Conservation (phyloP, 2,329 filamentous ascomycete genomes). For the Fusarium begoniae region DNA sequence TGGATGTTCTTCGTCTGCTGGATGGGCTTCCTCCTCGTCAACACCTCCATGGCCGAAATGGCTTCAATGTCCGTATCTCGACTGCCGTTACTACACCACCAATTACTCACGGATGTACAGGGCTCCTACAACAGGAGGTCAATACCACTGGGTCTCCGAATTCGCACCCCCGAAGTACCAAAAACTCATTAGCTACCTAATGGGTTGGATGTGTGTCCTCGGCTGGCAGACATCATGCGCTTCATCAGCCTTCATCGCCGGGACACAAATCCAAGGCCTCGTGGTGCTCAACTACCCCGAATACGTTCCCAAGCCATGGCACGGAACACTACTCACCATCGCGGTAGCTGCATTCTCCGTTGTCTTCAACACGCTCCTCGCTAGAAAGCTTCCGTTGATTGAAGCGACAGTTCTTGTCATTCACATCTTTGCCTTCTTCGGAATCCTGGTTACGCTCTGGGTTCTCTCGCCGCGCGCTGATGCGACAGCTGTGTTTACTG, state of each 20-base stretch:
- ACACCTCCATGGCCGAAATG: slow-evolving; percentile 59
- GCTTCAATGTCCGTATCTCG: slow-evolving; percentile 51
- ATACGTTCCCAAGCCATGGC: slow-evolving; percentile 29
- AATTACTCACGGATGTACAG: slow-evolving; percentile 2
- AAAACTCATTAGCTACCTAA: slow-evolving; percentile 63
- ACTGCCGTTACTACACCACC: fast-evolving
- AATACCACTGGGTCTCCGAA: slow-evolving; percentile 68
- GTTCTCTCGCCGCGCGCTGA: slow-evolving; percentile 32
- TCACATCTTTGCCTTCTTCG: slow-evolving; percentile 38
- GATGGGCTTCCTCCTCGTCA: slow-evolving; percentile 51
- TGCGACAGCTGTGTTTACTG: slow-evolving; percentile 25
- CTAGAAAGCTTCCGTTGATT: slow-evolving; percentile 26
- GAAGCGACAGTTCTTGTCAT: slow-evolving; percentile 29
- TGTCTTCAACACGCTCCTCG: slow-evolving; percentile 30
- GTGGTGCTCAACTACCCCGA: slow-evolving; percentile 45
- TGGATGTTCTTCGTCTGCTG: slow-evolving; percentile 54
- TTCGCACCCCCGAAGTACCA: slow-evolving; percentile 59
- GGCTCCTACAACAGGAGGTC: slow-evolving; percentile 65
- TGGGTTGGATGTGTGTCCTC: slow-evolving; percentile 57
- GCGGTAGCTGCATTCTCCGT: slow-evolving; percentile 28
- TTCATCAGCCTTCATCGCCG: slow-evolving; percentile 52
- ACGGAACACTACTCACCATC: slow-evolving; percentile 28
- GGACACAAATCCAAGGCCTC: slow-evolving; percentile 56
- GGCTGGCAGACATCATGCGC: slow-evolving; percentile 57
- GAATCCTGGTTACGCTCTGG: slow-evolving; percentile 33